Conservation (phyloP, 2,329 filamentous ascomycete genomes). For the Capronia epimyces region DNA sequence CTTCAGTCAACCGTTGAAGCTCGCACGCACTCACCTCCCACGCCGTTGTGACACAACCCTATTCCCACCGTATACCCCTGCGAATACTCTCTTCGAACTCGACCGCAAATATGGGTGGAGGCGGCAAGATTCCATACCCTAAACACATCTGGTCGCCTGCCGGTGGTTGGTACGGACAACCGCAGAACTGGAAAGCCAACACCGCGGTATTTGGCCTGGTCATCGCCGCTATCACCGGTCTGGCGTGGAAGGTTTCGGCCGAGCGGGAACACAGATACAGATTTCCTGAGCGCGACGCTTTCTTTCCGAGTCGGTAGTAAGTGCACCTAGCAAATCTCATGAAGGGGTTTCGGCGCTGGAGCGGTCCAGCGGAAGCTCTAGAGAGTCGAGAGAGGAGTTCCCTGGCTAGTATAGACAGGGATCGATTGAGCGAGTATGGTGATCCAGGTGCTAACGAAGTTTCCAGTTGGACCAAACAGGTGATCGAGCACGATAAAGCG, state of each 20-base stretch:
- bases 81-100: too few relatives aligned
- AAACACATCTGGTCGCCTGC: constrained; percentile 99
- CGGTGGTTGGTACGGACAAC: constrained; percentile 96
- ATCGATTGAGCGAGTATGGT: neutral
- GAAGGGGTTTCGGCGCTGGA: too few relatives aligned
- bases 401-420: constrained; percentile 7
- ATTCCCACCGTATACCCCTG: too few relatives aligned
- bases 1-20: too few relatives aligned
- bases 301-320: constrained; percentile 80
- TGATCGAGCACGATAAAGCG: constrained; percentile 61
- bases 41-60: too few relatives aligned
- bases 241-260: constrained; percentile 67
- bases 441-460: neutral
- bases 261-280: constrained; percentile 66
- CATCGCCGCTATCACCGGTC: constrained; percentile 61
- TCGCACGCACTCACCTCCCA: too few relatives aligned
- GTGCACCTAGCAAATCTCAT: constrained; percentile 36
- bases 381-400: constrained; percentile 26
- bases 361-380: too few relatives aligned
- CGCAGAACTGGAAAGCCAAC: constrained; percentile 90
- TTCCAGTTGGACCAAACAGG: constrained; percentile 64
- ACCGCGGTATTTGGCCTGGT: constrained; percentile 69
- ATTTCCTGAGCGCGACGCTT: constrained; percentile 70
- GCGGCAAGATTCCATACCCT: constrained; percentile 67
- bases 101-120: constrained; percentile 58